A percentile compares a stretch with the other conserved stretches of the same genome.
Conservation (phyloP, 2,329 filamentous ascomycete species). For the Calycina herbarum region DNA sequence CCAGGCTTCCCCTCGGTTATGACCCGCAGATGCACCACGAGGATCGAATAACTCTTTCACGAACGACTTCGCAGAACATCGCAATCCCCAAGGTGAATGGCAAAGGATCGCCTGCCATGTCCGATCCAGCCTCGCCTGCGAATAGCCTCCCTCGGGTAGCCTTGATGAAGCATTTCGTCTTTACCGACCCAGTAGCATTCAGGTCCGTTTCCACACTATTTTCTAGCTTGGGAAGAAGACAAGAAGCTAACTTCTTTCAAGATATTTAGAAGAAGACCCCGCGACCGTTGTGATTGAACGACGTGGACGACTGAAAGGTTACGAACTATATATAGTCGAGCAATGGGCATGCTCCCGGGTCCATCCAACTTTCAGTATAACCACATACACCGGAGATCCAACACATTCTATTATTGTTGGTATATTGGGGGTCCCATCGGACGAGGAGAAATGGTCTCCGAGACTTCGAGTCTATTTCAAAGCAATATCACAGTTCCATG, state of each 20-base stretch:
- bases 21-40: slow-evolving; percentile 37
- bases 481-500: slow-evolving; percentile 81
- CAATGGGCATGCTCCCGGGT: slow-evolving; percentile 95
- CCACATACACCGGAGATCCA: slow-evolving; percentile 86
- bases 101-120: slow-evolving; percentile 17
- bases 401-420: slow-evolving; percentile 76
- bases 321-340: slow-evolving; percentile 92
- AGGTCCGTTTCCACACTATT: slow-evolving; percentile 37
- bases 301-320: slow-evolving; percentile 70
- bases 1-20: slow-evolving; percentile 27
- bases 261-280: slow-evolving; percentile 83
- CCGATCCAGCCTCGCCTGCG: slow-evolving; percentile 17
- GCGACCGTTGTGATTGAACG: slow-evolving; percentile 74
- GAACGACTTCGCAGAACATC: slow-evolving; percentile 31
- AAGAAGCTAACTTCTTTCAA: slow-evolving; percentile 34
- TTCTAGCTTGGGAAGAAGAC: not conserved
- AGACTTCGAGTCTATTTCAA: slow-evolving; percentile 81
- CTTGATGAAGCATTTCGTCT: slow-evolving; percentile 57
- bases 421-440: slow-evolving; percentile 77
- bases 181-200: slow-evolving; percentile 66
- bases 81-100: slow-evolving; percentile 21
- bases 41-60: slow-evolving; percentile 32
- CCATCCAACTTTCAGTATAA: slow-evolving; percentile 88
- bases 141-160: slow-evolving; percentile 29
- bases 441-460: slow-evolving; percentile 78